A percentile compares a stretch with the other conserved stretches of the same genome.
phyloP scores from a whole-genome alignment of 257 asterid species.

The Penstemon eatonii region DNA sequence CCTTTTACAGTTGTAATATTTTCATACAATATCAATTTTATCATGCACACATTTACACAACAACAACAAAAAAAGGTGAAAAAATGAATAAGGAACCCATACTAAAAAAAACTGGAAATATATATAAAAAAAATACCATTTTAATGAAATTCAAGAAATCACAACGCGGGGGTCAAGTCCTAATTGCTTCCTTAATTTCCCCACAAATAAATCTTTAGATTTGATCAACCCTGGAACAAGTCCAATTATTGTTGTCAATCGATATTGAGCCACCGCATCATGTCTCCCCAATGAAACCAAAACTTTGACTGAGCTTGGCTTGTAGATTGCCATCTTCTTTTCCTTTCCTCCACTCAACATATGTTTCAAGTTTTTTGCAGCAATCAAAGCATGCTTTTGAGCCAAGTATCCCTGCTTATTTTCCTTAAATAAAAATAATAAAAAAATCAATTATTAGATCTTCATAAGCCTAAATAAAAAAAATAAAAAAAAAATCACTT shows the following conservation, averaged over 20 bases:
- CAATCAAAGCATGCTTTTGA: conserved; percentile 63
- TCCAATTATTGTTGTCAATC: conserved; percentile 65
- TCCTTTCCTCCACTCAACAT: conserved; percentile 62
- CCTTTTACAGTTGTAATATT: too few relatives aligned
- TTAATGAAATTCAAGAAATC: conserved; percentile 27
- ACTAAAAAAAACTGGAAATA: too few relatives aligned
- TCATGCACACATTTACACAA: too few relatives aligned
- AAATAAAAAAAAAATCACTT: not conserved
- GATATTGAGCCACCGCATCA: conserved; percentile 81
- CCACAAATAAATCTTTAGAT: conserved; percentile 80
- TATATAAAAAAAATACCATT: not conserved
- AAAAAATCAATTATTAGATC: not conserved
- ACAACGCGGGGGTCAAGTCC: conserved; percentile 60
- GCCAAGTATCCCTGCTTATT: conserved; percentile 74
- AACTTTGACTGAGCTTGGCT: conserved; percentile 49
- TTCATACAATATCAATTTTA: too few relatives aligned
- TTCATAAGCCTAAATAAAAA: not conserved
- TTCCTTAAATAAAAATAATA: conserved; percentile 42
- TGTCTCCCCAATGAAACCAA: conserved; percentile 77
- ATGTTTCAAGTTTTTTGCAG: conserved; percentile 60
- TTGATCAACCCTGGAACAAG: conserved; percentile 76
- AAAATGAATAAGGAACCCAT: too few relatives aligned
- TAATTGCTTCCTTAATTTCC: conserved; percentile 67
- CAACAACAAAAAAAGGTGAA: too few relatives aligned
- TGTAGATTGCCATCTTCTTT: conserved; percentile 58